phyloP scores from a whole-genome alignment of 2,329 filamentous ascomycete genomes.

The Rhynchosporium agropyri region DNA sequence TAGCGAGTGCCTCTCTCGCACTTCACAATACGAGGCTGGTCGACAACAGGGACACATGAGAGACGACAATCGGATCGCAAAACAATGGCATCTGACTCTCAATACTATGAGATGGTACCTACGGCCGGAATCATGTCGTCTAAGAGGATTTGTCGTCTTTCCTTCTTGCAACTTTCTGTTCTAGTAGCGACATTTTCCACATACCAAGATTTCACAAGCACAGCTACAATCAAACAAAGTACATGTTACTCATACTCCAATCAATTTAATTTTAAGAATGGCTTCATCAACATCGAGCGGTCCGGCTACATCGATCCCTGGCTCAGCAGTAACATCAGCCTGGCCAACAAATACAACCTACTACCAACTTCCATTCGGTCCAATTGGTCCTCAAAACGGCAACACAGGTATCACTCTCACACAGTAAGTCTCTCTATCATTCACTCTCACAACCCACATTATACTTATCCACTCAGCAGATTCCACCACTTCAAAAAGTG shows the following conservation, averaged over 20 bases:
- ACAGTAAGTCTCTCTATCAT: background rate
- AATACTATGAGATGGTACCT: background rate
- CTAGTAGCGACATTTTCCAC: no score
- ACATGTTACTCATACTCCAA: no score
- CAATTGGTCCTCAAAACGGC: no score
- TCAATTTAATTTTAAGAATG: background rate
- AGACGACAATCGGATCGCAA: background rate
- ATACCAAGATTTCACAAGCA: background rate
- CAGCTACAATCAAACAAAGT: background rate
- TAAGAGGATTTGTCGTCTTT: background rate
- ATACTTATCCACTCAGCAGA: background rate
- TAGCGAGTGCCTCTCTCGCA: background rate
- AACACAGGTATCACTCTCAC: background rate
- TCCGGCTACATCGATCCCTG: background rate
- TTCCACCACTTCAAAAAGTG: background rate
- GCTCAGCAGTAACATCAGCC: background rate
- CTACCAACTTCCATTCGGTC: background rate
- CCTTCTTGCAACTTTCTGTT: background rate
- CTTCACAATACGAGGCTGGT: background rate
- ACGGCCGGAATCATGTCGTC: background rate
- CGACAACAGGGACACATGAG: background rate
- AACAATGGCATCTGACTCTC: background rate
- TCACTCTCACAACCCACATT: no score
- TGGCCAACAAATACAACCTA: background rate
- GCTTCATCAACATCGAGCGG: background rate